phyloP scores from a whole-genome alignment of 495 filamentous ascomycete species.

The Penicillium lividum region DNA sequence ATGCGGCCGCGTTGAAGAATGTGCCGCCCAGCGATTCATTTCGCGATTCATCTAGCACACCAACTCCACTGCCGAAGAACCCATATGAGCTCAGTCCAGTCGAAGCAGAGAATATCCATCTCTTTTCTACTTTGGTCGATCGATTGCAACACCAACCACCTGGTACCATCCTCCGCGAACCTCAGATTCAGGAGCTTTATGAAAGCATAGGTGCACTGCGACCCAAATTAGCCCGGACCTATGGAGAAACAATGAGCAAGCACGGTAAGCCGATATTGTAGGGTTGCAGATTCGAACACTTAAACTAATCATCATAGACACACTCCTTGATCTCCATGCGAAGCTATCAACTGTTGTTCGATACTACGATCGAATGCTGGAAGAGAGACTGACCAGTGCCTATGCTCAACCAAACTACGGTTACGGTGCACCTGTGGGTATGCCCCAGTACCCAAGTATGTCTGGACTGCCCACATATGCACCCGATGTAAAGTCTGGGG shows the following conservation, averaged over 20 bases:
- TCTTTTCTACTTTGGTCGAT: conserved; percentile 93
- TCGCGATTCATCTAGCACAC: conserved; percentile 26
- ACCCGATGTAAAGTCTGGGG: conserved; percentile 51
- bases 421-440: conserved; percentile 46
- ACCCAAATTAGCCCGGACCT: conserved; percentile 92
- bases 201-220: conserved; percentile 91
- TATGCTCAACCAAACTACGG: conserved; percentile 76
- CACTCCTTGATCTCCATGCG: conserved; percentile 87
- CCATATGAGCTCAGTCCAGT: conserved; percentile 93
- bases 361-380: conserved; percentile 98
- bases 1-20: conserved; percentile 75
- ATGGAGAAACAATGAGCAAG: conserved; percentile 99
- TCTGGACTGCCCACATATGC: conserved; percentile 59
- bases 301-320: conserved; percentile 56
- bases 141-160: conserved; percentile 93
- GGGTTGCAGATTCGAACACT: background rate
- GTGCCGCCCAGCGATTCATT: conserved; percentile 39
- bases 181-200: conserved; percentile 97
- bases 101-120: conserved; percentile 95
- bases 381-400: conserved; percentile 88
- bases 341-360: conserved; percentile 95
- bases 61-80: conserved; percentile 67
- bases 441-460: conserved; percentile 58
- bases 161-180: conserved; percentile 90
- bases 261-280: conserved; percentile 64